These are phyloP conservation scores for Rhododendron ovatum DNA, from an alignment of 148 eudicot species.

Conservation along the genomic window DNA sequence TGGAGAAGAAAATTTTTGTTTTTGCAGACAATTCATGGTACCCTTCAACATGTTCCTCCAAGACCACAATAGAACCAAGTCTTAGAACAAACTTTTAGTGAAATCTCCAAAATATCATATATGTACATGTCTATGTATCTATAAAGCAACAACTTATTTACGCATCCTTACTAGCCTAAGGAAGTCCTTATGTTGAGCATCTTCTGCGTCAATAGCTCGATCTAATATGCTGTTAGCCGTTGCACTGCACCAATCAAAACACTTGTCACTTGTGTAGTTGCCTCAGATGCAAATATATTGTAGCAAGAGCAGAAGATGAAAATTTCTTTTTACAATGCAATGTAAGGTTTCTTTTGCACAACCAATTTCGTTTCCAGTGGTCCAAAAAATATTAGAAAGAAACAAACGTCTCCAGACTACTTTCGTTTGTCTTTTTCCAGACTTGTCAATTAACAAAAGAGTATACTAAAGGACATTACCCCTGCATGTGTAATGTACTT, in stretches of 20 bases:
- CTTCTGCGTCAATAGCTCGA: conserved; percentile 90
- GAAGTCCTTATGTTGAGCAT: conserved; percentile 91
- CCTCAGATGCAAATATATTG: neutral
- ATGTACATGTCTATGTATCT: neutral
- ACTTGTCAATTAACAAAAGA: neutral
- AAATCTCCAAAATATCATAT: neutral
- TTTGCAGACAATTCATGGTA: conserved; percentile 94
- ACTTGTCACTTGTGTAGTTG: neutral
- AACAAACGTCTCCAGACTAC: neutral
- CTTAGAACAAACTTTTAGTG: conserved; percentile 8
- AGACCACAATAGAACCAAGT: conserved; percentile 5
- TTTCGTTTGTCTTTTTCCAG: neutral
- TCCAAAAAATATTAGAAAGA: neutral
- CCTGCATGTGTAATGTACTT: neutral
- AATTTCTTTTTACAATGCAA: neutral
- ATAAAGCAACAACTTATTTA: neutral
- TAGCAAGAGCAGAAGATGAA: neutral
- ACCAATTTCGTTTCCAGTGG: neutral
- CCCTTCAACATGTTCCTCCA: conserved; percentile 92
- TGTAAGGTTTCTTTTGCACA: neutral
- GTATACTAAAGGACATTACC: neutral
- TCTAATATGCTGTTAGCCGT: conserved; percentile 91
- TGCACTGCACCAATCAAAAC: conserved; percentile 42
- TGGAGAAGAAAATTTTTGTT: conserved; percentile 82
- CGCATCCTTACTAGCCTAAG: conserved; percentile 66